Evolutionary conservation across 805 yeast genomes (phyloP), one percentile per base, ranked within the genome.

Genomic region (Candida pseudoglaebosa): DNA sequence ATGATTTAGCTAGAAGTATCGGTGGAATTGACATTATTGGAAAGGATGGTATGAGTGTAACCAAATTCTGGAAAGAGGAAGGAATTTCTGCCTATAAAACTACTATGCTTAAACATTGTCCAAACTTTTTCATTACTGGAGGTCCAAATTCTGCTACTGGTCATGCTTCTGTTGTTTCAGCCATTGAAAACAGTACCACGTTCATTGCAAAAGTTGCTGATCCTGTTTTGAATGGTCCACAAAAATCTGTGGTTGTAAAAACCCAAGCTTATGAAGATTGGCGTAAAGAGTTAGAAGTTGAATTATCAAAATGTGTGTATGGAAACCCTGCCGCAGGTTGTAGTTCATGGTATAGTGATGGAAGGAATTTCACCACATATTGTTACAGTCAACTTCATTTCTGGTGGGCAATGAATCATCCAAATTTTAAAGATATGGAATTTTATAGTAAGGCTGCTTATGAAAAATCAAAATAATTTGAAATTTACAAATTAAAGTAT

Each of bases 71-170:
- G 71, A 32, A 30, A 3, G 47, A 56, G 16, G 53, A 60, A 14
- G 64, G 69, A 5, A 48, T 55, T 3, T 41, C 59, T 29, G 71
- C 71, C 7, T 66, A 65, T 47, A 55, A 59, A 39, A 65, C 73
- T 1, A 24, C 51, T 19, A 43, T 64, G 47, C 51, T 56, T 9
- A 58, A 57, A 37, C 54, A 63, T 21, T 49, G 54, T 31, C 73
- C 73, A 15, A 67, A 67, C 36, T 38, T 57, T 9, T 61, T 65
- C 39, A 15, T 58, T 13, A 49, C 66, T 40, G 67, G 55, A 1
- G 73, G 73, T 5, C 71, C 73, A 22, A 67, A 67, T 41, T 54
- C 68, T 2, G 67, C 68, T 30, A 62, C 71, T 12, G 73, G 73
- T 9, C 71, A 67, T 41, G 57, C 67, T 0, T 65, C 71, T 4